A percentile compares a stretch with the other conserved stretches of the same genome.
phyloP scores from a whole-genome alignment of 768 basidiomycete species.

The Boletus edulis region DNA sequence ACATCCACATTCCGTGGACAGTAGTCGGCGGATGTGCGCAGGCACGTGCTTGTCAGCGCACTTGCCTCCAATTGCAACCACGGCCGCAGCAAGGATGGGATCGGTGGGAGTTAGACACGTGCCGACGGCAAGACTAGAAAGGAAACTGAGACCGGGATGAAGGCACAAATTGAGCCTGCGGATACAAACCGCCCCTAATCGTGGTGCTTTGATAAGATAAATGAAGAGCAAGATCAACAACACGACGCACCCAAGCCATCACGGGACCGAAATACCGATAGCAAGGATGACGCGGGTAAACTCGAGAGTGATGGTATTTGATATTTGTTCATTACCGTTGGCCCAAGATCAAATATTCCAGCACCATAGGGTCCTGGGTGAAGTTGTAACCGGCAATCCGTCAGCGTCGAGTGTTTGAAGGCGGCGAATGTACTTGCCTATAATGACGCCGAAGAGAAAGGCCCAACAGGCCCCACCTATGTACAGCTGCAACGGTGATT shows the following conservation, averaged over 20 bases:
- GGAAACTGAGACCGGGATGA: constrained; percentile 90
- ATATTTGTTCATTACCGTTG: constrained; percentile 39
- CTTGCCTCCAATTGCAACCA: constrained; percentile 91
- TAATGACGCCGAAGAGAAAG: constrained; percentile 88
- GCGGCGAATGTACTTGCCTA: constrained; percentile 48
- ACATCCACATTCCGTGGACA: constrained; percentile 80
- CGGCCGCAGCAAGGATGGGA: constrained; percentile 40
- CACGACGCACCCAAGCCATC: constrained; percentile 73
- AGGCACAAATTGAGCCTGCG: constrained; percentile 84
- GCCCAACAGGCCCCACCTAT: constrained; percentile 97
- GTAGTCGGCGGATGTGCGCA: constrained; percentile 66
- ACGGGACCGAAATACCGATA: constrained; percentile 85
- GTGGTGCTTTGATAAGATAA: constrained; percentile 2
- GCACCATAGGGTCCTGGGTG: constrained; percentile 75
- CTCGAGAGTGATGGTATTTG: constrained; percentile 86
- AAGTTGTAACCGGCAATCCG: not conserved
- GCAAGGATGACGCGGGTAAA: constrained; percentile 89
- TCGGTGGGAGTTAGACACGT: constrained; percentile 89
- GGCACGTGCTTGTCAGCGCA: constrained; percentile 98
- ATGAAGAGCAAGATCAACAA: not conserved
- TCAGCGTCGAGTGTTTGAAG: constrained; percentile 6
- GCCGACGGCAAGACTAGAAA: constrained; percentile 85
- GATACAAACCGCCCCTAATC: constrained; percentile 90
- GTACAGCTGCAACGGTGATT: constrained; percentile 54
- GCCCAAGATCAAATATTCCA: constrained; percentile 83